These are phyloP conservation scores for Neofusicoccum cordaticola DNA, from an alignment of 2,329 filamentous ascomycete genomes.

Conservation along the genomic window DNA sequence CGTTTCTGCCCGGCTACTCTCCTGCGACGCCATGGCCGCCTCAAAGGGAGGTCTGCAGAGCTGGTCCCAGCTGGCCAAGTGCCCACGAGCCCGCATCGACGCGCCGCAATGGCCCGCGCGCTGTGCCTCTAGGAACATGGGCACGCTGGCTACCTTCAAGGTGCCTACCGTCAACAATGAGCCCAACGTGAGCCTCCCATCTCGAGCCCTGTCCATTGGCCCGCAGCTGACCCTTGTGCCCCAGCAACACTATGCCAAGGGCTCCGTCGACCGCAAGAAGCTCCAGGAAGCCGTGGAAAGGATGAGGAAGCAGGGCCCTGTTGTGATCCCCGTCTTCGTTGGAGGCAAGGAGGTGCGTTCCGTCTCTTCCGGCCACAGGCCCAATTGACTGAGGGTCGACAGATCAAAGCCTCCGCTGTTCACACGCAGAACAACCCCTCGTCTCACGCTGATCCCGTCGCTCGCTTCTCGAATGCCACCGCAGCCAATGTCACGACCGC, in stretches of 20 bases:
- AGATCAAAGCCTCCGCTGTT: conserved; percentile 66
- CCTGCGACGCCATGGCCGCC: neutral
- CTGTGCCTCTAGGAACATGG: conserved; percentile 28
- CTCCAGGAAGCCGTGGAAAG: conserved; percentile 71
- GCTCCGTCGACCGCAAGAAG: conserved; percentile 72
- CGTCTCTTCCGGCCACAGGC: neutral
- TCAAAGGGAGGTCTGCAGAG: conserved; percentile 9
- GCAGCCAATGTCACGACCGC: conserved; percentile 72
- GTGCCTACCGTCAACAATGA: conserved; percentile 85
- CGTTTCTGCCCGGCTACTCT: neutral
- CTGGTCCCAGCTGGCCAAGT: neutral
- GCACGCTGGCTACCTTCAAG: conserved; percentile 80
- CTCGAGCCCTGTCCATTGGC: neutral
- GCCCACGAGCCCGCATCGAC: conserved; percentile 7
- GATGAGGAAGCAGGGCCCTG: conserved; percentile 65
- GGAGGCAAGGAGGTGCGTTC: conserved; percentile 71
- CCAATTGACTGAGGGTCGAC: conserved; percentile 16
- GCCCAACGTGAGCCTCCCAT: conserved; percentile 70
- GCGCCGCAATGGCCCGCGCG: conserved; percentile 8
- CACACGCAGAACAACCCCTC: conserved; percentile 78
- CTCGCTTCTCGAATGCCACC: conserved; percentile 80
- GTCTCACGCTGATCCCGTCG: conserved; percentile 71
- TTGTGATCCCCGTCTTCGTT: conserved; percentile 80
- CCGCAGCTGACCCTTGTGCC: conserved; percentile 1
- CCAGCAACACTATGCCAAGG: conserved; percentile 86